Evolutionary conservation across 768 basidiomycete genomes (phyloP).

Genomic region (Termitomyces heimii): DNA sequence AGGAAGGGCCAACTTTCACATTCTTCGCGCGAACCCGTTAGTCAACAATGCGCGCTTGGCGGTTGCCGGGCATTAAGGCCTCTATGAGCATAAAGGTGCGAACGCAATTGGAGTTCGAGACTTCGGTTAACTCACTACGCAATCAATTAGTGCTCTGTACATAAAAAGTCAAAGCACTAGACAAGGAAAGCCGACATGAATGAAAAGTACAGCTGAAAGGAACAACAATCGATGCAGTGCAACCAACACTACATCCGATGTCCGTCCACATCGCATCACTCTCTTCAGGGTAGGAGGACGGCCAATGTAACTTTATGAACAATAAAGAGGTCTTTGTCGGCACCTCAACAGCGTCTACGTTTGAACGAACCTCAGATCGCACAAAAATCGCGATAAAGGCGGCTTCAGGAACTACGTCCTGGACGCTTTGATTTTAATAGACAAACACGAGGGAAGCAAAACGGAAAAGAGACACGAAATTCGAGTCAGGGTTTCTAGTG

Average conservation of each 20-base stretch:
- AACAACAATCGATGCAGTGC: constrained; percentile 4
- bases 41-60: constrained; percentile 9
- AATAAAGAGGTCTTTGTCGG: neutral
- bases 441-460: constrained; percentile 9
- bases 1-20: constrained; percentile 10
- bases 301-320: neutral
- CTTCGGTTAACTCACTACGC: constrained; percentile 12
- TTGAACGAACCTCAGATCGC: constrained; percentile 9
- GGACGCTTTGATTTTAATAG: constrained; percentile 5
- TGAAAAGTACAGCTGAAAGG: constrained; percentile 5
- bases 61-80: constrained; percentile 15
- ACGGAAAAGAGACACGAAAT: constrained; percentile 10
- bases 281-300: constrained; percentile 2
- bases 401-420: constrained; percentile 12
- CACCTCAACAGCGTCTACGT: neutral
- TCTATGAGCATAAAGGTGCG: constrained; percentile 9
- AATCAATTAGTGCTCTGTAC: constrained; percentile 15
- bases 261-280: constrained; percentile 17
- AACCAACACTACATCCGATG: constrained; percentile 2
- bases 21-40: constrained; percentile 11
- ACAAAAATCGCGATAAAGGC: constrained; percentile 29
- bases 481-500: constrained; percentile 9
- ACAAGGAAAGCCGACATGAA: constrained; percentile 9
- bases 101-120: constrained; percentile 5
- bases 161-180: constrained; percentile 13